Evolutionary conservation across 2,329 filamentous ascomycete species (phyloP).

Genomic region (Pezicula carpinea): DNA sequence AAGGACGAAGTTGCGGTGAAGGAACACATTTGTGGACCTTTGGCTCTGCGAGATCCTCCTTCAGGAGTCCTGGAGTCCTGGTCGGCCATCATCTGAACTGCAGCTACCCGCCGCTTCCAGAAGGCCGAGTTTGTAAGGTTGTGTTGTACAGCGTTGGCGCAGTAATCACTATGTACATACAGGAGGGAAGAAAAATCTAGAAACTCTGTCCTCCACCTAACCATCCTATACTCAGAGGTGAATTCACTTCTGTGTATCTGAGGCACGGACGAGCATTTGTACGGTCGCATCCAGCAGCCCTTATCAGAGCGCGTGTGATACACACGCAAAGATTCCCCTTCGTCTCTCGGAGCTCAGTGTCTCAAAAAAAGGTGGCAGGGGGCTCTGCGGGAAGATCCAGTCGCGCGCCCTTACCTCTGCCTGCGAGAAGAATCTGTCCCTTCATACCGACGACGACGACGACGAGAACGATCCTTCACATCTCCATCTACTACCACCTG

Average conservation of each 20-base stretch:
- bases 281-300: constrained; percentile 3
- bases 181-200: too few relatives aligned
- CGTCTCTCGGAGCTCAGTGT: too few relatives aligned
- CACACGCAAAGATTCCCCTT: constrained; percentile 11
- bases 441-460: too few relatives aligned
- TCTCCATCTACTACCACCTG: too few relatives aligned
- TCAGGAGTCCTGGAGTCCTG: too few relatives aligned
- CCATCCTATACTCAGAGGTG: constrained; percentile 2
- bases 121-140: not conserved
- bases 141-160: not conserved
- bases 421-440: too few relatives aligned
- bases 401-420: too few relatives aligned
- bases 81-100: constrained; percentile 1
- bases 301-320: constrained; percentile 17
- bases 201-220: not conserved
- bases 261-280: constrained; percentile 13
- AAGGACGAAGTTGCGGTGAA: constrained; percentile 22
- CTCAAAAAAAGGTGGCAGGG: not conserved
- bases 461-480: too few relatives aligned
- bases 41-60: too few relatives aligned
- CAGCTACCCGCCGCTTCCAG: constrained; percentile 9
- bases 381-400: too few relatives aligned
- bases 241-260: constrained; percentile 13
- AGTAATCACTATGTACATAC: too few relatives aligned
- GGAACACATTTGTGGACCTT: not conserved